Evolutionary conservation across 2,329 filamentous ascomycete genomes (phyloP).

Genomic region (Trichoderma simmonsii): DNA sequence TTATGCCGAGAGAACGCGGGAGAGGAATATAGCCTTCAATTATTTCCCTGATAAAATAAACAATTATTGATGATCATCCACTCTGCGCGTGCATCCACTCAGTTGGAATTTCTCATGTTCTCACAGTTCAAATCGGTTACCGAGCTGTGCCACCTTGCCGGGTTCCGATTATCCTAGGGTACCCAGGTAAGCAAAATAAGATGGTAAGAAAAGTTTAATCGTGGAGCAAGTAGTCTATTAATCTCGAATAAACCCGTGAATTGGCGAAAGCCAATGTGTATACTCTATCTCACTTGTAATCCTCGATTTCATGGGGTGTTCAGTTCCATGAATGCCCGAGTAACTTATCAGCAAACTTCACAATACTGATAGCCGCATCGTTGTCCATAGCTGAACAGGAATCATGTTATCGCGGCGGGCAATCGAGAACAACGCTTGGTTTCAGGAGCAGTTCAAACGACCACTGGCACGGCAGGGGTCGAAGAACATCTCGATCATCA

Average conservation of each 20-base stretch:
- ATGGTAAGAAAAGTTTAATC: neutral
- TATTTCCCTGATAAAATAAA: neutral
- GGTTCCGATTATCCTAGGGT: neutral
- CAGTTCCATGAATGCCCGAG: neutral
- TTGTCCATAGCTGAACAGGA: neutral
- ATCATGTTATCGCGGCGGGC: slow-evolving; percentile 14
- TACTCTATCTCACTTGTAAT: neutral
- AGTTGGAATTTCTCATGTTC: neutral
- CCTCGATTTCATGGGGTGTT: neutral
- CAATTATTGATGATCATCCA: neutral
- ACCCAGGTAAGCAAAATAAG: neutral
- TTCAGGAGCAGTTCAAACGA: slow-evolving; percentile 12
- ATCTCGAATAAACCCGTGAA: neutral
- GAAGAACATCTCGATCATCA: neutral
- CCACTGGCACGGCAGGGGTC: slow-evolving; percentile 1
- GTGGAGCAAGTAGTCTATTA: neutral
- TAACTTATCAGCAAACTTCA: neutral
- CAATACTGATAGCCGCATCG: neutral
- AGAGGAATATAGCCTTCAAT: neutral
- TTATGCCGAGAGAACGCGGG: neutral
- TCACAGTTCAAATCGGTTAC: neutral
- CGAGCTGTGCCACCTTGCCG: neutral
- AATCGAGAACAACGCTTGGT: slow-evolving; percentile 12
- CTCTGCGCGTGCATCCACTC: neutral
- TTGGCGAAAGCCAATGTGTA: neutral